Conservation (phyloP, 2,329 filamentous ascomycete species). For the Talaromyces sp. region DNA sequence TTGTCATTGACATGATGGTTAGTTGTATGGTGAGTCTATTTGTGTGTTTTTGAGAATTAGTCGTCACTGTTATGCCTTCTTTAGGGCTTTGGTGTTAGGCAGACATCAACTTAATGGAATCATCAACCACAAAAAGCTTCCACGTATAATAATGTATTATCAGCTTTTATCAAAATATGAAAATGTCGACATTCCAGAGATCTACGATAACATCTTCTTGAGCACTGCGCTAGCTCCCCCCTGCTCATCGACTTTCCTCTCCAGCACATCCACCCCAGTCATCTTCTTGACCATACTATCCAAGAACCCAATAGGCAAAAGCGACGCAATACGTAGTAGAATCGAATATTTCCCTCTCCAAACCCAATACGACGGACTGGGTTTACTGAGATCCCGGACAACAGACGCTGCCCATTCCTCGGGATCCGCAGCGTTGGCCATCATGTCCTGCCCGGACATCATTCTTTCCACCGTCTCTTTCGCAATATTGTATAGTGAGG, state of each 20-base stretch:
- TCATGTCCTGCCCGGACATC: background rate
- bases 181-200: background rate
- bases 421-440: background rate
- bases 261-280: background rate
- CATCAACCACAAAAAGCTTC: background rate
- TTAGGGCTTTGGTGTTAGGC: background rate
- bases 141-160: background rate
- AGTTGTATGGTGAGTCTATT: background rate
- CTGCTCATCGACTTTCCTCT: background rate
- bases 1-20: background rate
- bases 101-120: background rate
- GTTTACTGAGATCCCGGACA: background rate
- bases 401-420: background rate
- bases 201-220: background rate
- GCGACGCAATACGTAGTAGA: background rate
- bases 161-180: too few species aligned
- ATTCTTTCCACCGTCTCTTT: background rate
- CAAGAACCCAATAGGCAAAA: background rate
- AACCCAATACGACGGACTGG: background rate
- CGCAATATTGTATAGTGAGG: conserved; percentile 1
- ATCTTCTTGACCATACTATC: background rate
- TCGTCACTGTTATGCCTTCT: background rate
- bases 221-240: background rate
- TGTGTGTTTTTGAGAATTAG: too few species aligned
- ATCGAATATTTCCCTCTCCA: background rate